Conservation (phyloP, 2,329 filamentous ascomycete genomes). For the Rutstroemia sp. region DNA sequence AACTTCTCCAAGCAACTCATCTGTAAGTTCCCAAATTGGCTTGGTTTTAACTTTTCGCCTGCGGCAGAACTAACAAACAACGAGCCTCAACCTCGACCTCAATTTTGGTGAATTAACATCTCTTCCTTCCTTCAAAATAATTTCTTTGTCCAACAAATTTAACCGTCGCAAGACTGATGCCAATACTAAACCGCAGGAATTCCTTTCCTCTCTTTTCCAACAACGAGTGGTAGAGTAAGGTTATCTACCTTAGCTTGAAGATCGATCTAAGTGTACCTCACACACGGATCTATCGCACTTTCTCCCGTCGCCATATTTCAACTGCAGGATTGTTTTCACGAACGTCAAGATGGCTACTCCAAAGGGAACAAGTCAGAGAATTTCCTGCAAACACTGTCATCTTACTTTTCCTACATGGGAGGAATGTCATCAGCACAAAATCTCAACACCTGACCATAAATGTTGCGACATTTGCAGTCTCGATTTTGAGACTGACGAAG, state of each 20-base stretch:
- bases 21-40: not conserved
- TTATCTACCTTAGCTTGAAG: not conserved
- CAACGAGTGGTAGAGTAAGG: not conserved
- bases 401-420: constrained; percentile 1
- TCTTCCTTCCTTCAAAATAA: not conserved
- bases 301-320: too few species aligned
- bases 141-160: not conserved
- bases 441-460: not conserved
- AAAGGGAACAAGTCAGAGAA: not conserved
- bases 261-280: too few species aligned
- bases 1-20: too few species aligned
- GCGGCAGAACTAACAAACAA: too few species aligned
- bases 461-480: constrained; percentile 5
- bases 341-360: not conserved
- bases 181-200: not conserved
- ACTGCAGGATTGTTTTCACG: too few species aligned
- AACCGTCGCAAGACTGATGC: not conserved
- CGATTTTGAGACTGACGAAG: constrained; percentile 7
- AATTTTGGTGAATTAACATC: not conserved
- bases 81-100: not conserved
- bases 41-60: not conserved
- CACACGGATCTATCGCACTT: too few species aligned
- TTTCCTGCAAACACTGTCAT: constrained; percentile 1
- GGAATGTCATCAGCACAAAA: constrained; percentile 1
- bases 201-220: not conserved